Conservation (phyloP, 129 eudicot genomes). For the Sambucus nigra region DNA sequence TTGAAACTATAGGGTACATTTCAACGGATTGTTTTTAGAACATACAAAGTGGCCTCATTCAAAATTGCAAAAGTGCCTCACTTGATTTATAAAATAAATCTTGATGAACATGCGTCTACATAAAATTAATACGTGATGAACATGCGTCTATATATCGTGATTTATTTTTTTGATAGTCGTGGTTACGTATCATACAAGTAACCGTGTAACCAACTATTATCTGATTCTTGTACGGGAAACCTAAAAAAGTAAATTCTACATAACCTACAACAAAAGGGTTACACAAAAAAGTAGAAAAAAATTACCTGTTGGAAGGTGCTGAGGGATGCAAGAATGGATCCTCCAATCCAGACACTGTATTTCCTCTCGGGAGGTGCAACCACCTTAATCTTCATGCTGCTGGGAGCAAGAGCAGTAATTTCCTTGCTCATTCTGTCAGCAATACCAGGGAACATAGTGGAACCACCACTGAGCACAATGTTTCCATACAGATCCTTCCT, state of each 20-base stretch:
- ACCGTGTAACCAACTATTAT: no score
- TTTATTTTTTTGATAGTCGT: no score
- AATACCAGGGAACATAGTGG: constrained; percentile 76
- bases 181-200: neutral
- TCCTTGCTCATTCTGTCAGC: constrained; percentile 85
- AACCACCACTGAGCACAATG: constrained; percentile 76
- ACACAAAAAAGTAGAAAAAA: neutral
- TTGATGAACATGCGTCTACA: no score
- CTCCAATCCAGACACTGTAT: constrained; percentile 83
- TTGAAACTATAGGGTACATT: no score
- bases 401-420: constrained; percentile 75
- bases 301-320: constrained; percentile 83
- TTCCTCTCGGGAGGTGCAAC: constrained; percentile 79
- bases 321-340: constrained; percentile 70
- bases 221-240: neutral
- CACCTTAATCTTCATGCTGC: constrained; percentile 83
- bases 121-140: neutral
- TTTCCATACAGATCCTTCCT: constrained; percentile 74
- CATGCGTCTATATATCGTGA: neutral
- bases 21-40: no score
- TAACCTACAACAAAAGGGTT: neutral
- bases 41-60: no score
- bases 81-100: no score
- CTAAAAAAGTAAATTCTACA: neutral
- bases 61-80: no score